Conservation (phyloP, 495 filamentous ascomycete genomes). For the Pseudoneurospora amorphoporcata region DNA sequence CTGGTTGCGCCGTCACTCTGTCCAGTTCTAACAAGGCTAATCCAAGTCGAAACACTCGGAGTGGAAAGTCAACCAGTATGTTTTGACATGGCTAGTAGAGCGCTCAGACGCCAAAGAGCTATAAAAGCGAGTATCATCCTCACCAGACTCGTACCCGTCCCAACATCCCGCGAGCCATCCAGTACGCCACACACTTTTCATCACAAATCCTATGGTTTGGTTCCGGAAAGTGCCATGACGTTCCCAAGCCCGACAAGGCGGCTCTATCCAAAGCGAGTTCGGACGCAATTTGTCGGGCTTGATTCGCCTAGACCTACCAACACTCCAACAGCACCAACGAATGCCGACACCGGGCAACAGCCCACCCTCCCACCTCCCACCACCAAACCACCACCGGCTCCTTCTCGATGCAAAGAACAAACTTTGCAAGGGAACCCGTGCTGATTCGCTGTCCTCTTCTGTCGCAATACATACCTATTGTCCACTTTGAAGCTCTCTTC, state of each 20-base stretch:
- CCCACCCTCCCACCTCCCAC: not conserved
- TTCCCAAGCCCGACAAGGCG: not conserved
- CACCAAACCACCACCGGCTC: constrained; percentile 5
- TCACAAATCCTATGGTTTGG: not conserved
- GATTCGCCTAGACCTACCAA: not conserved
- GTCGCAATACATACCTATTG: not conserved
- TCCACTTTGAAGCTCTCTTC: not conserved
- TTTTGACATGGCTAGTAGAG: not conserved
- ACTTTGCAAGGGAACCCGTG: constrained; percentile 2
- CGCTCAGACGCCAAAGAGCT: not conserved
- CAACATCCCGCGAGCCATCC: not conserved
- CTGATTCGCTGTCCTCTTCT: not conserved
- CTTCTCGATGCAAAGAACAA: constrained; percentile 25
- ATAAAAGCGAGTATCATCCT: not conserved
- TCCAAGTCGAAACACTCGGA: not conserved
- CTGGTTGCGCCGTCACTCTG: not conserved
- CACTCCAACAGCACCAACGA: not conserved
- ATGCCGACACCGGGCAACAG: not conserved
- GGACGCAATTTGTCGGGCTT: not conserved
- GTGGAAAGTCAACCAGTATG: not conserved
- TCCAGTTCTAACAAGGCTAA: not conserved
- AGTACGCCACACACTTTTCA: not conserved
- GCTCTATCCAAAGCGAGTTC: not conserved
- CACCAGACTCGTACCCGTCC: not conserved
- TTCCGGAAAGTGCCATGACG: not conserved